These are phyloP conservation scores for Oligophagozyma castellii DNA, from an alignment of 1,139 yeast species.

Conservation along the genomic window DNA sequence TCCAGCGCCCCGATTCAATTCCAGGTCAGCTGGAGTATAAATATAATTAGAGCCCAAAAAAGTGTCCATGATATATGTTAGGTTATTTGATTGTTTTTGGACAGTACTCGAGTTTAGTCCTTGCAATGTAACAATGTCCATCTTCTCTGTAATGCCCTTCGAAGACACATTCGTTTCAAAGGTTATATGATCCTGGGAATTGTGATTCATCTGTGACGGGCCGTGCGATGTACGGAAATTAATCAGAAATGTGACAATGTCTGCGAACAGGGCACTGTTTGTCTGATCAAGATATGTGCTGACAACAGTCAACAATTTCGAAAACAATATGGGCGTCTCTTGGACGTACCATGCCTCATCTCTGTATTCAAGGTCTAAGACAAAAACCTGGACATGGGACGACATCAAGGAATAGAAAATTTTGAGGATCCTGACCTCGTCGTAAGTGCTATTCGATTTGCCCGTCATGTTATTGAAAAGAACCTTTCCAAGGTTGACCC, in stretches of 20 bases:
- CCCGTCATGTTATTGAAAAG: conserved; percentile 37
- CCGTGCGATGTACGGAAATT: conserved; percentile 19
- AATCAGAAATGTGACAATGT: conserved; percentile 40
- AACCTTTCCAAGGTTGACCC: conserved; percentile 39
- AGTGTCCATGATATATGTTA: conserved; percentile 9
- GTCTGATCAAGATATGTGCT: conserved; percentile 30
- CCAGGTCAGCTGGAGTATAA: conserved; percentile 26
- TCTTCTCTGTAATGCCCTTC: not conserved
- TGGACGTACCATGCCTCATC: conserved; percentile 42
- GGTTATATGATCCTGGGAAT: not conserved
- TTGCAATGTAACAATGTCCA: no score
- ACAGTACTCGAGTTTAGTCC: conserved; percentile 11
- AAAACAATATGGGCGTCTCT: conserved; percentile 32
- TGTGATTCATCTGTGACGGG: not conserved
- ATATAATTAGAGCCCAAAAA: conserved; percentile 11
- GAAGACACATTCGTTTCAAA: conserved; percentile 1
- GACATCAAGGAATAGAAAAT: conserved; percentile 29
- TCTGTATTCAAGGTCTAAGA: conserved; percentile 58
- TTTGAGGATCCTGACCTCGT: not conserved
- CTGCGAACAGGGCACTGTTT: conserved; percentile 43
- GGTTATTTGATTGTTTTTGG: conserved; percentile 17
- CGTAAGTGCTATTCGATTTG: conserved; percentile 26
- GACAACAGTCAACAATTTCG: conserved; percentile 19
- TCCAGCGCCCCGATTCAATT: conserved; percentile 14
- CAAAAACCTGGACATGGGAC: conserved; percentile 39